A percentile compares a stretch with the other conserved stretches of the same genome.
Conservation (phyloP, 768 basidiomycete species). For the Megacollybia marginata region DNA sequence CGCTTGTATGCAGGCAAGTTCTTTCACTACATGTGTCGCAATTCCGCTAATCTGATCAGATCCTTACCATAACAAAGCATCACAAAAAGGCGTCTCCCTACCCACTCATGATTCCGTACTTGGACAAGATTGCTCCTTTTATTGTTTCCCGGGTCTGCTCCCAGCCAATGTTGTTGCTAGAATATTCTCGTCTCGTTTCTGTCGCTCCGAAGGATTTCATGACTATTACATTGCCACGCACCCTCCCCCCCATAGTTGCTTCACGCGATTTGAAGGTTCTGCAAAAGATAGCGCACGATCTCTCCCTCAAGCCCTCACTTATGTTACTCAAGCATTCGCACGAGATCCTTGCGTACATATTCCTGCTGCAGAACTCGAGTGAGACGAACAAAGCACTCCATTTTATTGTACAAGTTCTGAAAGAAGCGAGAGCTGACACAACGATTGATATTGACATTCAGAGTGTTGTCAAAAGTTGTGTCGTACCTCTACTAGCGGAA, state of each 20-base stretch:
- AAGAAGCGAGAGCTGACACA: constrained; percentile 27
- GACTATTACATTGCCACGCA: constrained; percentile 50
- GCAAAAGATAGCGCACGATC: constrained; percentile 48
- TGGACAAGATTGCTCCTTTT: constrained; percentile 59
- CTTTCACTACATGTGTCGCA: neutral
- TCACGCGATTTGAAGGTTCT: constrained; percentile 51
- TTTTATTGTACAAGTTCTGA: constrained; percentile 59
- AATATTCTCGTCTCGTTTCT: constrained; percentile 64
- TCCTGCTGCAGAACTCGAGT: constrained; percentile 46
- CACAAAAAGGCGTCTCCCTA: constrained; percentile 56
- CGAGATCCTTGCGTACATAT: constrained; percentile 59
- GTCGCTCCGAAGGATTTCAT: constrained; percentile 55
- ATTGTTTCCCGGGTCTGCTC: constrained; percentile 51
- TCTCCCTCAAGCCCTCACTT: constrained; percentile 34
- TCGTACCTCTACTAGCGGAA: constrained; percentile 64
- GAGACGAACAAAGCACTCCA: constrained; percentile 52
- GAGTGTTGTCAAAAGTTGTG: constrained; percentile 56
- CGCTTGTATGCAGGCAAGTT: constrained; percentile 58
- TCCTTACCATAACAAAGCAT: constrained; percentile 47
- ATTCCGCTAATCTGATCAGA: constrained; percentile 29
- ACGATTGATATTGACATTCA: constrained; percentile 36
- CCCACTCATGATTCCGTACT: constrained; percentile 60
- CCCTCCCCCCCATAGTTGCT: constrained; percentile 65
- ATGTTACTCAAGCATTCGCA: constrained; percentile 52
- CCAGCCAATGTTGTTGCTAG: constrained; percentile 51